Evolutionary conservation across 352 stramenopile species (phyloP).

Genomic region (Phytopythium sindhum): DNA sequence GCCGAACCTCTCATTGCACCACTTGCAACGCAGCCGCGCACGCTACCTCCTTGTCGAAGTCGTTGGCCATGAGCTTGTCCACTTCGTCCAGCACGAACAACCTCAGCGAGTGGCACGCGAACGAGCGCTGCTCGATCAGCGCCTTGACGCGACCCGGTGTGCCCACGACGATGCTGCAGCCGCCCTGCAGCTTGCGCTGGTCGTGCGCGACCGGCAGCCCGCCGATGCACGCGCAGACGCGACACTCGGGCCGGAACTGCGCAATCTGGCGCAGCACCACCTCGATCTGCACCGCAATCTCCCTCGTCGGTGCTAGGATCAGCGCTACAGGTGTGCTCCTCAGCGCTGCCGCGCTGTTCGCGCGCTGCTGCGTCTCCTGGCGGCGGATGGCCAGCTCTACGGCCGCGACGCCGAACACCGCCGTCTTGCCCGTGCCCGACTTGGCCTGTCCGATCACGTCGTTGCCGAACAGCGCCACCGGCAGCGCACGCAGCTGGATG

Average conservation of each 20-base stretch:
- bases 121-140: constrained; percentile 54
- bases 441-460: constrained; percentile 82
- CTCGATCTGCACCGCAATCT: constrained; percentile 79
- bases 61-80: constrained; percentile 67
- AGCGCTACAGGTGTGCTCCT: constrained; percentile 34
- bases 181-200: constrained; percentile 20
- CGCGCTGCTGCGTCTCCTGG: constrained; percentile 11
- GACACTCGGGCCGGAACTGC: constrained; percentile 28
- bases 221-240: constrained; percentile 55
- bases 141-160: constrained; percentile 69
- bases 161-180: constrained; percentile 66
- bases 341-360: neutral
- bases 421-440: constrained; percentile 81
- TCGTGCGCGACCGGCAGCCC: constrained; percentile 59
- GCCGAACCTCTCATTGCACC: no score
- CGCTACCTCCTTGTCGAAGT: constrained; percentile 65
- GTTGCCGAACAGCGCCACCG: constrained; percentile 73
- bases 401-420: constrained; percentile 64
- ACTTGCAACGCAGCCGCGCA: neutral
- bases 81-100: constrained; percentile 79
- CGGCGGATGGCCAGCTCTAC: constrained; percentile 58
- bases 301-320: constrained; percentile 71
- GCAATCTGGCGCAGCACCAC: constrained; percentile 54
- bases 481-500: constrained; percentile 67
- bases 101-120: constrained; percentile 45